Base-by-base conservation (phyloP, 768 basidiomycete species). In the Pisolithus tinctorius region DNA sequence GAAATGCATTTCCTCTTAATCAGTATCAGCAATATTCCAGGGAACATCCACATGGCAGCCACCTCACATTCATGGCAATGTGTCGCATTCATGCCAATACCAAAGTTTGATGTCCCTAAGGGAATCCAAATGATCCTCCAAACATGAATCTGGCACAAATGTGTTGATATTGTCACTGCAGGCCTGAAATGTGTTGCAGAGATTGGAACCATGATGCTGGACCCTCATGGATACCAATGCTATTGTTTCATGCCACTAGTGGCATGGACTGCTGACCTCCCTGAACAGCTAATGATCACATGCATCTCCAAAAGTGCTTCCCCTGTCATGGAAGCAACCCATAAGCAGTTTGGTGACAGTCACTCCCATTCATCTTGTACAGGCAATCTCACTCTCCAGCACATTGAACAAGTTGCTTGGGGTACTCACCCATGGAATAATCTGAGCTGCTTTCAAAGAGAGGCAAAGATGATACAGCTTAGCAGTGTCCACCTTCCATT, bases 151-250 rank as follows among this genome's bases (percentile, higher is more conserved):
- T 58, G 58, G 42, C 69, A 72, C 42, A 45, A 60, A 17, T 66
- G 63, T 47, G 49, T 70, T 2, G 68, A 72, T 42, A 59, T 65
- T 17, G 49, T 71, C 37, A 53, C 58, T 6, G 25, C 40, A 3
- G 63, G 63, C 5, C 55, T 71, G 34, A 70, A 70, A 45, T 54
- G 38, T 13, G 64, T 66, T 1, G 64, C 20, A 20, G 20, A 20
- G 20, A 20, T 20, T 20, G 20, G 20, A 20, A 20, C 20, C 20
- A 20, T 20, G 65, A 62, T 70, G 60, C 49, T 58, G 13, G 65
- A 69, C 42, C 62, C 59, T 1, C 30, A 7, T 16, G 52, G 54
- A 25, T 3, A 29, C 36, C 7, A 25, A 25, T 23, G 6, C 14
- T 14, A 20, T 20, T 38, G 37, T 38, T 38, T 38, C 13, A 38